These are phyloP conservation scores for Syncephalastrum racemosum DNA, from an alignment of 371 early-diverging fungal genomes.

Conservation along the genomic window DNA sequence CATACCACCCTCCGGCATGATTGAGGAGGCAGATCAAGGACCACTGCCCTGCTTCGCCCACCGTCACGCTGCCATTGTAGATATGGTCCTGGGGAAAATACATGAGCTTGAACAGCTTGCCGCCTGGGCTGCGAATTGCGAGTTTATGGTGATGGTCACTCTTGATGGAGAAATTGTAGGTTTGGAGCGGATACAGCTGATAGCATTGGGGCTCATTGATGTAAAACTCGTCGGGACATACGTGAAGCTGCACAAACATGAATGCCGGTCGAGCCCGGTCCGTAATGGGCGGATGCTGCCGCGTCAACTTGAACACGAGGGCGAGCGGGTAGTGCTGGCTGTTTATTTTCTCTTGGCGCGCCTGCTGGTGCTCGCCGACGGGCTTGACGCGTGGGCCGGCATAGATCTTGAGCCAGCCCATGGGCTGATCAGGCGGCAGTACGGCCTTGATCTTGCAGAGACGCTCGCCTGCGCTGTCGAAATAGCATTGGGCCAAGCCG, in stretches of 20 bases:
- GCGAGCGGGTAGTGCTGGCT: constrained; percentile 31
- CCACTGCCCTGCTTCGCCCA: constrained; percentile 44
- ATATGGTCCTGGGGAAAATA: constrained; percentile 46
- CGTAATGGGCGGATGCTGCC: constrained; percentile 1
- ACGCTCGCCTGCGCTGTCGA: constrained; percentile 11
- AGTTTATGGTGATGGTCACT: constrained; percentile 39
- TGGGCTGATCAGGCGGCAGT: constrained; percentile 26
- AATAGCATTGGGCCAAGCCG: constrained; percentile 37
- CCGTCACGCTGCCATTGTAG: constrained; percentile 34
- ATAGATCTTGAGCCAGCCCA: constrained; percentile 49
- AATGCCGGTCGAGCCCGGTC: constrained; percentile 10
- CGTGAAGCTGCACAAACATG: constrained; percentile 45
- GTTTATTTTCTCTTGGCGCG: constrained; percentile 14
- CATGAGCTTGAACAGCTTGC: constrained; percentile 37
- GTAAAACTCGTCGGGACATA: constrained; percentile 36
- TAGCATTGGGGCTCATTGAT: constrained; percentile 50
- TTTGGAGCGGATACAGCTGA: constrained; percentile 43
- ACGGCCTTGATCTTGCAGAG: constrained; percentile 46
- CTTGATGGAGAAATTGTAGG: constrained; percentile 36
- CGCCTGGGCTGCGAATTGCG: constrained; percentile 43
- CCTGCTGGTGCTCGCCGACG: constrained; percentile 8
- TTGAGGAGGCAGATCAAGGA: constrained; percentile 39
- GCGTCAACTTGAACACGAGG: constrained; percentile 26
- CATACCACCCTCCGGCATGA: constrained; percentile 40
- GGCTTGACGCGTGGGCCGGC: constrained; percentile 23